Evolutionary conservation across 2,329 filamentous ascomycete genomes (phyloP).

Genomic region (Neonectria sp.): DNA sequence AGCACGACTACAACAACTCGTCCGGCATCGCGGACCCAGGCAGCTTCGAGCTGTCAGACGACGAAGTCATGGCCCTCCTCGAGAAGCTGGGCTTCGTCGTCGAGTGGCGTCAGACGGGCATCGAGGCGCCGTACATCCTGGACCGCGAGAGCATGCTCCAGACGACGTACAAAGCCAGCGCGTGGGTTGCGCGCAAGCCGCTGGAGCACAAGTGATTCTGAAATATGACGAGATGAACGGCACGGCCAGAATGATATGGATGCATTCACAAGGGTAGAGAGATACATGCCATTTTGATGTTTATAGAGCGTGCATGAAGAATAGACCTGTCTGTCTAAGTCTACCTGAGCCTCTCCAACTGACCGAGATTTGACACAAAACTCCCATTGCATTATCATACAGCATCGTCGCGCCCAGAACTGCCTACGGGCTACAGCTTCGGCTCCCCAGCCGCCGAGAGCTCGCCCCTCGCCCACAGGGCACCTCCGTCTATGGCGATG

Average conservation of each 20-base stretch:
- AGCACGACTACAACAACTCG: slow-evolving; percentile 63
- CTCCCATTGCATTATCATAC: slow-evolving; percentile 34
- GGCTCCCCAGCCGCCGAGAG: slow-evolving; percentile 53
- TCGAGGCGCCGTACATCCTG: slow-evolving; percentile 89
- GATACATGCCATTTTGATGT: slow-evolving; percentile 9
- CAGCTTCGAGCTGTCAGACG: slow-evolving; percentile 89
- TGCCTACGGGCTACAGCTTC: slow-evolving; percentile 57
- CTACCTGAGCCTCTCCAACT: slow-evolving; percentile 8
- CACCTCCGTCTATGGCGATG: slow-evolving; percentile 80
- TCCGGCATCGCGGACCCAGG: slow-evolving; percentile 90
- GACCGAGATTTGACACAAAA: slow-evolving; percentile 10
- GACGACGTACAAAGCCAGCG: slow-evolving; percentile 83
- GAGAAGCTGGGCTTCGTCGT: slow-evolving; percentile 83
- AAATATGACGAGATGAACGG: neutral
- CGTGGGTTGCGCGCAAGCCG: slow-evolving; percentile 88
- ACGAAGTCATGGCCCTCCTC: slow-evolving; percentile 87
- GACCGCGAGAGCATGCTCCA: slow-evolving; percentile 89
- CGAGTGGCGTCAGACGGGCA: slow-evolving; percentile 70
- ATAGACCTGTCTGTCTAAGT: slow-evolving; percentile 23
- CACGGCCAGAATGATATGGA: slow-evolving; percentile 2
- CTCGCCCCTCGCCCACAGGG: slow-evolving; percentile 65
- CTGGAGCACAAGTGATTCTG: slow-evolving; percentile 20
- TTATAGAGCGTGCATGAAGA: slow-evolving; percentile 26
- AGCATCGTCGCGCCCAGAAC: slow-evolving; percentile 3
- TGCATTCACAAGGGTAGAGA: slow-evolving; percentile 2